phyloP scores from a whole-genome alignment of 2,329 filamentous ascomycete species.

The Aspergillus candidus region DNA sequence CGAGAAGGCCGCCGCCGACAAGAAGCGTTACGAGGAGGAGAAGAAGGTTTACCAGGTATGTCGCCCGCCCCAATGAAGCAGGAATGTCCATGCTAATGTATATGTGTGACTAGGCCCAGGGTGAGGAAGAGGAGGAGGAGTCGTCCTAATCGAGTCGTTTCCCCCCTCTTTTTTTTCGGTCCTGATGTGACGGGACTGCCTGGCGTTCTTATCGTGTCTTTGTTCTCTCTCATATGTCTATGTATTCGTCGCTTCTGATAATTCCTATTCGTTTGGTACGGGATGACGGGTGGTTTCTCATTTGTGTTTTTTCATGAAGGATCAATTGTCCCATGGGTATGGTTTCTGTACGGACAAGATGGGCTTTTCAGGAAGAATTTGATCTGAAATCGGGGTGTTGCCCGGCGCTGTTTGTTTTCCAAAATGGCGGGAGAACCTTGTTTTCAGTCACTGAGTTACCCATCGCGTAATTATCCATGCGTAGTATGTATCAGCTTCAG shows the following conservation, averaged over 20 bases:
- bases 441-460: constrained; percentile 7
- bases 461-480: neutral
- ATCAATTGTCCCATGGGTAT: constrained; percentile 23
- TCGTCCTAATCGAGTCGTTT: constrained; percentile 25
- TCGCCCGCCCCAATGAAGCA: constrained; percentile 8
- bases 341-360: constrained; percentile 21
- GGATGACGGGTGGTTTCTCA: constrained; percentile 28
- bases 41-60: constrained; percentile 89
- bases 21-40: constrained; percentile 99
- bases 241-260: constrained; percentile 25
- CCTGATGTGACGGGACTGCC: constrained; percentile 23
- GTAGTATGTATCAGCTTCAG: no score
- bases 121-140: constrained; percentile 54
- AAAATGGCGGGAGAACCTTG: constrained; percentile 14
- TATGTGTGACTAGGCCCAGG: constrained; percentile 44
- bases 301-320: constrained; percentile 26
- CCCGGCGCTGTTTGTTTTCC: constrained; percentile 15
- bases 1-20: constrained; percentile 91
- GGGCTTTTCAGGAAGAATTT: constrained; percentile 21
- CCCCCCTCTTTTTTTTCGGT: constrained; percentile 14
- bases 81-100: neutral
- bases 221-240: constrained; percentile 25
- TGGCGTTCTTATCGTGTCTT: constrained; percentile 32
- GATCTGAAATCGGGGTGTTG: constrained; percentile 23
- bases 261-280: constrained; percentile 27